Percentiles rank a stretch among this genome's conserved stretches.
Evolutionary conservation across 2,329 filamentous ascomycete genomes (phyloP).

Genomic region (Ascochyta rabiei): DNA sequence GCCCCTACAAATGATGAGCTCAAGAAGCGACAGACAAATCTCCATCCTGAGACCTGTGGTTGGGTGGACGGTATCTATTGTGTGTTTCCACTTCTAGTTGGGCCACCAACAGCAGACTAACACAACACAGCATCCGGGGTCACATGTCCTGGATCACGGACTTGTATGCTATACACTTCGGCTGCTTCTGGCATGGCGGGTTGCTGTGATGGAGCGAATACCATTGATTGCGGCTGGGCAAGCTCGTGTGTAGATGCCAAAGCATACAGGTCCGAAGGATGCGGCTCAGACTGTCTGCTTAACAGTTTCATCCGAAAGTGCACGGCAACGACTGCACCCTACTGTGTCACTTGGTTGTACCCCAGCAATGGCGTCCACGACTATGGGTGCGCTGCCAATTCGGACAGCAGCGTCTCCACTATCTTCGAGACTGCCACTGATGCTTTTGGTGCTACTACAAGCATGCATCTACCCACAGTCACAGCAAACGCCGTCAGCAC

Average conservation of each 20-base stretch:
- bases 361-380: conserved; percentile 24
- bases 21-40: conserved; percentile 21
- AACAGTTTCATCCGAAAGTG: conserved; percentile 37
- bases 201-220: conserved; percentile 32
- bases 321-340: conserved; percentile 21
- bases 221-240: conserved; percentile 32
- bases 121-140: conserved; percentile 18
- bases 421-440: conserved; percentile 24
- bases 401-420: conserved; percentile 20
- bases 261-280: conserved; percentile 19
- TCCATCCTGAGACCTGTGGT: conserved; percentile 30
- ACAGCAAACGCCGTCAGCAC: conserved; percentile 20
- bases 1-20: conserved; percentile 29
- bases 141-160: conserved; percentile 22
- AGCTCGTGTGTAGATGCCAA: conserved; percentile 34
- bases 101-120: not conserved
- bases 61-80: conserved; percentile 30
- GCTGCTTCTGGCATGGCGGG: conserved; percentile 32
- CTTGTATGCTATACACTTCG: conserved; percentile 36
- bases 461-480: conserved; percentile 26
- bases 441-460: conserved; percentile 18
- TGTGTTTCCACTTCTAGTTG: conserved; percentile 8
- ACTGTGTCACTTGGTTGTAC: conserved; percentile 40
- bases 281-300: conserved; percentile 22
- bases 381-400: conserved; percentile 29